Evolutionary conservation across 768 basidiomycete genomes (phyloP).

Genomic region (Coprinopsis marcescibilis): DNA sequence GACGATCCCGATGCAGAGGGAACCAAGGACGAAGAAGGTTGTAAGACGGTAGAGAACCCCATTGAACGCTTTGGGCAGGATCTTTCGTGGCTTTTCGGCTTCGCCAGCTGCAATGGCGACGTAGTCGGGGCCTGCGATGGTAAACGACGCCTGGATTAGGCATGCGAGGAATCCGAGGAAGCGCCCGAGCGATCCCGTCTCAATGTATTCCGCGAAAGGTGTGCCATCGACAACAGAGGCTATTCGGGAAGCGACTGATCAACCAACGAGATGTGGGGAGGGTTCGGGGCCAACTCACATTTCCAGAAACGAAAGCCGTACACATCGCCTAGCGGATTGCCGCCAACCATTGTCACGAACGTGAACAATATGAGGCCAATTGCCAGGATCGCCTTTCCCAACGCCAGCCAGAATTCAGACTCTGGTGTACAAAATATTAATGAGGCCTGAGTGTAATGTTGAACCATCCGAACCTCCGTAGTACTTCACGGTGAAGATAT

Average conservation of each 20-base stretch:
- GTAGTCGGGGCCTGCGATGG: slow-evolving; percentile 53
- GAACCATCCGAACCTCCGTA: slow-evolving; percentile 44
- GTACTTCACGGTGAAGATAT: slow-evolving; percentile 42
- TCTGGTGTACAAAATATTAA: slow-evolving; percentile 23
- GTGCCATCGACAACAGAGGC: slow-evolving; percentile 41
- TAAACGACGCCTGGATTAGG: slow-evolving; percentile 56
- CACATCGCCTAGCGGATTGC: slow-evolving; percentile 47
- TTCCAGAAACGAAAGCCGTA: slow-evolving; percentile 54
- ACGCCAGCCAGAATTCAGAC: slow-evolving; percentile 51
- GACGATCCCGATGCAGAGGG: slow-evolving; percentile 69
- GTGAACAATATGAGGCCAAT: slow-evolving; percentile 47
- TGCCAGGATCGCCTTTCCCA: slow-evolving; percentile 45
- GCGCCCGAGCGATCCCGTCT: slow-evolving; percentile 46
- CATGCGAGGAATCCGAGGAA: slow-evolving; percentile 63
- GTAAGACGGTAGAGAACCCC: slow-evolving; percentile 78
- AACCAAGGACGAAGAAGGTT: slow-evolving; percentile 71
- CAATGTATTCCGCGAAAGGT: slow-evolving; percentile 53
- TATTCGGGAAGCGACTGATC: slow-evolving; percentile 15
- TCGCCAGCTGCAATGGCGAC: slow-evolving; percentile 65
- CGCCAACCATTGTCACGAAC: slow-evolving; percentile 56
- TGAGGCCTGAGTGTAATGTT: not conserved
- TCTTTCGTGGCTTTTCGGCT: slow-evolving; percentile 60
- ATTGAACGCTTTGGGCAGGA: slow-evolving; percentile 65
- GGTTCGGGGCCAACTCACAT: slow-evolving; percentile 24
- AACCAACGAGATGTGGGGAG: not conserved